Base-by-base conservation (phyloP, 768 basidiomycete genomes). In the Russula compacta region DNA sequence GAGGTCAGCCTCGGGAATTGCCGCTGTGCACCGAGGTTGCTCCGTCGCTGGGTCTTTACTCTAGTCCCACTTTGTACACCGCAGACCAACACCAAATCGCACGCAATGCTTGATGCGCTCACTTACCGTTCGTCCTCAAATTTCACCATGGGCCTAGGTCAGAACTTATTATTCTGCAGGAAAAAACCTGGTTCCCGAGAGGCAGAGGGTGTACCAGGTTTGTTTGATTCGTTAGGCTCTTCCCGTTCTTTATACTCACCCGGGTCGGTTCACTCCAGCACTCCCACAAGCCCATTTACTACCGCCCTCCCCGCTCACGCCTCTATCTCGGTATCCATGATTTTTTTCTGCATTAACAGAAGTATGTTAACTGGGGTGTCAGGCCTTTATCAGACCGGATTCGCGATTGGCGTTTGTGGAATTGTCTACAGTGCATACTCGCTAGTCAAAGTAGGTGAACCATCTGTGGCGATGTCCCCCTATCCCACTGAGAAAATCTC, bases 121-220 rank as follows among this genome's bases (percentile, higher is more conserved):
- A 82, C 85, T 71, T 79, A 85, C 76, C 81, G 87, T 89, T 71
- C 64, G 83, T 74, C 3, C 29, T 19, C 39, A 10, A 17, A 3
- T 49, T 12, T 53, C 7, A 3, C 19, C 12, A 15, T 11, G 7
- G 33, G 39, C 19, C 10, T 14, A 11, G 4, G 12, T 15, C 24
- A 14, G 19, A 33, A 50, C 32, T 48, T 11, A 15, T 52, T 40
- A n/a, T 66, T 61, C 59, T 68, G 44, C 67, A 83, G 83, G 79
- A 71, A 85, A 83, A 66, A 87, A 91, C 77, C 71, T 71, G 57
- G 78, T 89, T 63, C 71, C 82, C 44, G 81, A 85, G 74, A 84
- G 74, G 70, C 89, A 91, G 74, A 82, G 74, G 75, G 62, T 70
- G 48, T 78, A 82, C 72, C 89, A 91, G 79, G 89, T 89, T 60